Conservation (phyloP, 768 basidiomycete species). For the Clitopilus passeckerianus region DNA sequence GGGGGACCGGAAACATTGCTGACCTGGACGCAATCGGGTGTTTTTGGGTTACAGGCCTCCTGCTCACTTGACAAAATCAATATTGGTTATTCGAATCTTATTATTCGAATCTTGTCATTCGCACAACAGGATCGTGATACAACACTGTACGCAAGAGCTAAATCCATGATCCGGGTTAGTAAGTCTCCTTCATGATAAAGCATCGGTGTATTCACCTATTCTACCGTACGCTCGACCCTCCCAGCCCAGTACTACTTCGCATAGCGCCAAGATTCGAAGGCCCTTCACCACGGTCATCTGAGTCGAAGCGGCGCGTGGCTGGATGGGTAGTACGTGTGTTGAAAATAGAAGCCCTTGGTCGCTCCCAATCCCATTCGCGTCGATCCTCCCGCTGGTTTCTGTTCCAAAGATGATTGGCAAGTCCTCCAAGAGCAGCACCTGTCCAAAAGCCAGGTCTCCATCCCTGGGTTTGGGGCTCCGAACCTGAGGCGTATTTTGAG, state of each 20-base stretch:
- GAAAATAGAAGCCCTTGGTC: slow-evolving; percentile 22
- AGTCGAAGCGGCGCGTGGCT: slow-evolving; percentile 11
- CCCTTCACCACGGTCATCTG: slow-evolving; percentile 62
- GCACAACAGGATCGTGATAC: no score
- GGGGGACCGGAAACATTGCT: not conserved
- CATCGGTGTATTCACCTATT: slow-evolving; percentile 3
- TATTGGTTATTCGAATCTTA: no score
- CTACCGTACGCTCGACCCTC: slow-evolving; percentile 70
- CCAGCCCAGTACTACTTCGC: slow-evolving; percentile 76
- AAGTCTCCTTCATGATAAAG: not conserved
- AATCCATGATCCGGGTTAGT: no score
- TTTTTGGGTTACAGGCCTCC: no score
- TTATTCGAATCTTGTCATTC: no score
- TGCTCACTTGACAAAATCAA: no score
- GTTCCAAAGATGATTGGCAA: slow-evolving; percentile 57
- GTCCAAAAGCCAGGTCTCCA: slow-evolving; percentile 84
- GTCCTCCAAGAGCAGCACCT: slow-evolving; percentile 69
- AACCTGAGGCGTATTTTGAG: slow-evolving; percentile 29
- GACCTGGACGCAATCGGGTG: no score
- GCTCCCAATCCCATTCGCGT: slow-evolving; percentile 58
- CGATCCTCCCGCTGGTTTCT: slow-evolving; percentile 18
- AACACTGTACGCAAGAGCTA: no score
- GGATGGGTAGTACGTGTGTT: slow-evolving; percentile 18
- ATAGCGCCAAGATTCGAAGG: slow-evolving; percentile 65
- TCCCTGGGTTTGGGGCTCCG: slow-evolving; percentile 15